Conservation (phyloP, 1,284 basidiomycete species). For the Cutaneotrichosporon arboriforme region DNA sequence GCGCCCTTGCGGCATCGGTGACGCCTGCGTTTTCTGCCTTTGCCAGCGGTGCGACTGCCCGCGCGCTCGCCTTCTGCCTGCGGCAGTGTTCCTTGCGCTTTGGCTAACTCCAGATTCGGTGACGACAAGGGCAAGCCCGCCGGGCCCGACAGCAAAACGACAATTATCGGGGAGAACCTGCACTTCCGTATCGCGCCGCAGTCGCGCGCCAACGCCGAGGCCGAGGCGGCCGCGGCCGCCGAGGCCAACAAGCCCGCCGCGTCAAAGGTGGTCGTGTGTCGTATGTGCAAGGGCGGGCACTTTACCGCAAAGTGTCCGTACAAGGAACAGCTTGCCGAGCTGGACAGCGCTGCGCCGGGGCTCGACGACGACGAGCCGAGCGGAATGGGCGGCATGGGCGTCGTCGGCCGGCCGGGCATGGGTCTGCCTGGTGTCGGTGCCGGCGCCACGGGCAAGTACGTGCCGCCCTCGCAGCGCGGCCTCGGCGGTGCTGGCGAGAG, state of each 20-base stretch:
- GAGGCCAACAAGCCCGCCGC: slow-evolving; percentile 66
- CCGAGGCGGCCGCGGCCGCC: slow-evolving; percentile 57
- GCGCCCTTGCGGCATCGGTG: too few species aligned
- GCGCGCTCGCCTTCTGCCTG: not conserved
- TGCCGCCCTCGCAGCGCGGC: slow-evolving; percentile 62
- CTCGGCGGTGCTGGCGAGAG: slow-evolving; percentile 69
- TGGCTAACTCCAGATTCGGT: slow-evolving; percentile 60
- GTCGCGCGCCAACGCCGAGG: slow-evolving; percentile 60
- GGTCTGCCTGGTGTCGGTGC: slow-evolving; percentile 9
- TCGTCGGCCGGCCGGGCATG: slow-evolving; percentile 12
- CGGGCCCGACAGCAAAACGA: slow-evolving; percentile 90
- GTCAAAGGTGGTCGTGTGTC: slow-evolving; percentile 82
- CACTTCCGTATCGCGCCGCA: slow-evolving; percentile 77
- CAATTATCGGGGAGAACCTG: slow-evolving; percentile 90
- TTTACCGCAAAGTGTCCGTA: slow-evolving; percentile 98
- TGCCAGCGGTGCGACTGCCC: too few species aligned
- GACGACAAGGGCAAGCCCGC: slow-evolving; percentile 79
- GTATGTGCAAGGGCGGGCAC: slow-evolving; percentile 93
- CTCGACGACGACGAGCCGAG: slow-evolving; percentile 49
- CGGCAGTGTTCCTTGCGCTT: too few species aligned
- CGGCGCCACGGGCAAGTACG: slow-evolving; percentile 66
- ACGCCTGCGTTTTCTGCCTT: too few species aligned
- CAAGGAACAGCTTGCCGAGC: slow-evolving; percentile 76
- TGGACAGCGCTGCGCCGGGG: slow-evolving; percentile 61
- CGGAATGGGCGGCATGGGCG: slow-evolving; percentile 19